phyloP scores from a whole-genome alignment of 805 yeast species.

The Ogataea paradorogensis region DNA sequence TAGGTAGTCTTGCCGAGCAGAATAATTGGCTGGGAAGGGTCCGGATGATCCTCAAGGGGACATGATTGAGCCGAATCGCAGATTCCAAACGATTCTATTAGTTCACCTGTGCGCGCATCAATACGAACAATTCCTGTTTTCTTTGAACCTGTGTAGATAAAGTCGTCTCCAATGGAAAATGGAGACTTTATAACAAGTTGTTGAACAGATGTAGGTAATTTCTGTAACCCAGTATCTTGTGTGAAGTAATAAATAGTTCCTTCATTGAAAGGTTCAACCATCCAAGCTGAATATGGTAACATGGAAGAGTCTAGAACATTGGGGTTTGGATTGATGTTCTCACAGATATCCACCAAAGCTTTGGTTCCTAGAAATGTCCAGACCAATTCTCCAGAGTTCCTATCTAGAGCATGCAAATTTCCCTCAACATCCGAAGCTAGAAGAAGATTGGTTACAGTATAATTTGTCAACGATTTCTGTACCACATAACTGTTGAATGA shows the following conservation, averaged over 20 bases:
- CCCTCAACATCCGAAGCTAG: constrained; percentile 85
- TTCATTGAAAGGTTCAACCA: constrained; percentile 86
- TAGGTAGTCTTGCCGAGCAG: constrained; percentile 71
- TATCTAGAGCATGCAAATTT: constrained; percentile 72
- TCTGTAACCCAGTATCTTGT: constrained; percentile 69
- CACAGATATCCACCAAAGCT: constrained; percentile 49
- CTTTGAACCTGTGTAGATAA: constrained; percentile 83
- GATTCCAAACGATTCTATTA: constrained; percentile 60
- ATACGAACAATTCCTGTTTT: constrained; percentile 73
- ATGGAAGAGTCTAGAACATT: constrained; percentile 13
- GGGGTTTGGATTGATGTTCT: constrained; percentile 12
- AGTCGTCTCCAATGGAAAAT: constrained; percentile 75
- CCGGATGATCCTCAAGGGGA: constrained; percentile 15
- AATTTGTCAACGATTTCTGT: constrained; percentile 23
- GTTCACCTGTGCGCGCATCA: constrained; percentile 70
- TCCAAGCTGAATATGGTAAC: constrained; percentile 51
- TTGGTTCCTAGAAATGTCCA: constrained; percentile 74
- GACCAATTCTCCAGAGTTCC: constrained; percentile 67
- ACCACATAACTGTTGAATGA: background rate
- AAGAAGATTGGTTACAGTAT: constrained; percentile 48
- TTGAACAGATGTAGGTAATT: constrained; percentile 75
- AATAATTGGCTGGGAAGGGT: constrained; percentile 33
- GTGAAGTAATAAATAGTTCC: constrained; percentile 83
- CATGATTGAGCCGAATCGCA: constrained; percentile 9
- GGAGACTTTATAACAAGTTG: constrained; percentile 83